Conservation (phyloP, 192 early-diverging fungal genomes). For the Coemansia sp. region DNA sequence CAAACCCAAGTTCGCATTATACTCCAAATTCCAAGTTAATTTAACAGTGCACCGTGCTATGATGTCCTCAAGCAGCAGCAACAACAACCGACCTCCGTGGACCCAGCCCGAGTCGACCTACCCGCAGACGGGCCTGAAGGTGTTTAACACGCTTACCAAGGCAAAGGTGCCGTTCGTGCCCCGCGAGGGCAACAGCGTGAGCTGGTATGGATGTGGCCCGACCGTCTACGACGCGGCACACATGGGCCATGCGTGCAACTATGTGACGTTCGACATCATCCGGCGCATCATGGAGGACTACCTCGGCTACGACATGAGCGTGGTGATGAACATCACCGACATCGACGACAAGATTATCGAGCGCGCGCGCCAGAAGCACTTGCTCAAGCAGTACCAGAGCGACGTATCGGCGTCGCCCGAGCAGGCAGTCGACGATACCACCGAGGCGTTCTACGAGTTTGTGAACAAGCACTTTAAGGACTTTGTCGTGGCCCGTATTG, state of each 20-base stretch:
- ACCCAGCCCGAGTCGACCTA: slow-evolving; percentile 37
- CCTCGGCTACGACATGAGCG: slow-evolving; percentile 89
- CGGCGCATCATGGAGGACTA: slow-evolving; percentile 93
- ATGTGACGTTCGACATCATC: slow-evolving; percentile 90
- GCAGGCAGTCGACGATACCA: slow-evolving; percentile 57
- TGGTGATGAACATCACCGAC: slow-evolving; percentile 98
- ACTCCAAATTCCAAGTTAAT: slow-evolving; percentile 1
- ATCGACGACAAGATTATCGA: slow-evolving; percentile 99
- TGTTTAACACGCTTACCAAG: slow-evolving; percentile 87
- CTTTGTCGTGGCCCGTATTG: slow-evolving; percentile 55
- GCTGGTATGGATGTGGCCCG: slow-evolving; percentile 98
- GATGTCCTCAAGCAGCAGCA: slow-evolving; percentile 40
- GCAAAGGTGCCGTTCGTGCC: slow-evolving; percentile 91
- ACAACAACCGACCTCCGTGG: slow-evolving; percentile 38
- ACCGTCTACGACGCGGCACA: slow-evolving; percentile 97
- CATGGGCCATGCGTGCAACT: slow-evolving; percentile 94
- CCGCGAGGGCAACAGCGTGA: slow-evolving; percentile 71
- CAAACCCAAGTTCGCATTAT: not conserved
- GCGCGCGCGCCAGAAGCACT: slow-evolving; percentile 80
- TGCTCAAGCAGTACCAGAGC: slow-evolving; percentile 60
- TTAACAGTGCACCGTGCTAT: slow-evolving; percentile 7
- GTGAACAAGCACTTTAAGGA: slow-evolving; percentile 57
- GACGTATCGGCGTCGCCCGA: slow-evolving; percentile 47
- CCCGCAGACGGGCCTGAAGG: slow-evolving; percentile 36
- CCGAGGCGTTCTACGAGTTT: slow-evolving; percentile 64